A percentile compares a stretch with the other conserved stretches of the same genome.
These are phyloP conservation scores for Hygrophila difformis DNA, from an alignment of 257 asterid species.

Conservation along the genomic window DNA sequence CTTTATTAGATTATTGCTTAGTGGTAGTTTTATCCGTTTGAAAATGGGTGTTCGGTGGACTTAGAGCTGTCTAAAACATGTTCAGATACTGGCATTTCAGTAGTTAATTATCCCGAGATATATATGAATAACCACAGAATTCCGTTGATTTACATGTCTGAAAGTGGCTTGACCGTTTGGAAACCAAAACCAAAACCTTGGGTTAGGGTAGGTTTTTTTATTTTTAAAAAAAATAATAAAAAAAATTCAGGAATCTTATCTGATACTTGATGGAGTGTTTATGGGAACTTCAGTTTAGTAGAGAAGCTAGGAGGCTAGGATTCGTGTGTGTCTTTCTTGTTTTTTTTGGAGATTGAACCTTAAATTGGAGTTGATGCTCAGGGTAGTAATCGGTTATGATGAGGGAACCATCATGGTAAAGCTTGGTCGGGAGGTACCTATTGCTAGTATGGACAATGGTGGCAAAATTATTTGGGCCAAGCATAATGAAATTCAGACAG, in stretches of 20 bases:
- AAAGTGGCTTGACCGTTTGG: too few relatives aligned
- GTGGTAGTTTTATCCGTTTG: not conserved
- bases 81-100: too few relatives aligned
- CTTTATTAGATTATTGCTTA: slow-evolving; percentile 12
- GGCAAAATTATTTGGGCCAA: slow-evolving; percentile 98
- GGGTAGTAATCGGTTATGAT: slow-evolving; percentile 95
- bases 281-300: too few relatives aligned
- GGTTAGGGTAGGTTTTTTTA: too few relatives aligned
- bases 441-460: slow-evolving; percentile 95
- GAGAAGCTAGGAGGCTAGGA: too few relatives aligned
- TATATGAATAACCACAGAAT: too few relatives aligned
- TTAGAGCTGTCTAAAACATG: slow-evolving; percentile 8
- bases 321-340: slow-evolving; percentile 2
- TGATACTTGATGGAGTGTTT: too few relatives aligned
- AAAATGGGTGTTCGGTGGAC: slow-evolving; percentile 1
- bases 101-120: too few relatives aligned
- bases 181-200: too few relatives aligned
- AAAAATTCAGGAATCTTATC: too few relatives aligned
- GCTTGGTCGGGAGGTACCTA: slow-evolving; percentile 94
- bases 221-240: too few relatives aligned
- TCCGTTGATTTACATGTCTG: too few relatives aligned
- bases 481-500: slow-evolving; percentile 97
- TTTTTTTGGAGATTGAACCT: slow-evolving; percentile 16
- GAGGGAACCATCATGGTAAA: slow-evolving; percentile 99
- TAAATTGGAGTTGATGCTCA: slow-evolving; percentile 24